Percentiles rank a stretch among this genome's conserved stretches.
Conservation (phyloP, 768 basidiomycete genomes). For the Suillus bovinus region DNA sequence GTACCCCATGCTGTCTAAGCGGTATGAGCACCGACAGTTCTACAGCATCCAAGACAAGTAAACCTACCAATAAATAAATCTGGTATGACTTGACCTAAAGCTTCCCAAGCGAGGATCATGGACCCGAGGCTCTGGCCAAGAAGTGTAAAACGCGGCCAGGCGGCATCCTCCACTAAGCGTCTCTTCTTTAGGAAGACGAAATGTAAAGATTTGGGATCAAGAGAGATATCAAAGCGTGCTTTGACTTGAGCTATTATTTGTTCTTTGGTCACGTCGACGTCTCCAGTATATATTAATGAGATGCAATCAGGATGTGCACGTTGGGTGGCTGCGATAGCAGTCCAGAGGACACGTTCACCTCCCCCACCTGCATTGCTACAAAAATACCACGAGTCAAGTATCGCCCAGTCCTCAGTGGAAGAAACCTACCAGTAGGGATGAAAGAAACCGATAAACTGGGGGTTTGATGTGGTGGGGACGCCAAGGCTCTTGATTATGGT, state of each 20-base stretch:
- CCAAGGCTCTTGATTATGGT: conserved; percentile 23
- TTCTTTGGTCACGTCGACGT: conserved; percentile 75
- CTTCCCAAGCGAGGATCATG: conserved; percentile 81
- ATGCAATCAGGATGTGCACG: conserved; percentile 62
- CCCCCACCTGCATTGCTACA: conserved; percentile 93
- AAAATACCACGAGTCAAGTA: conserved; percentile 35
- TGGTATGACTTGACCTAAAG: conserved; percentile 74
- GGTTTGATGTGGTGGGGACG: conserved; percentile 2
- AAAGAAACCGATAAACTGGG: conserved; percentile 69
- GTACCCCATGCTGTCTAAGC: conserved; percentile 94
- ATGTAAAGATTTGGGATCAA: conserved; percentile 64
- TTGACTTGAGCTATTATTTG: conserved; percentile 82
- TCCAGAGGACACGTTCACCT: conserved; percentile 95
- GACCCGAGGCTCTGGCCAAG: conserved; percentile 91
- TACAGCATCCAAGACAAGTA: background rate
- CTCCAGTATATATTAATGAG: conserved; percentile 88
- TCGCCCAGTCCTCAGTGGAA: background rate
- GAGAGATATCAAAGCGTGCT: conserved; percentile 78
- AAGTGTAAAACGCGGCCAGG: conserved; percentile 91
- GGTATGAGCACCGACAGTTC: conserved; percentile 12
- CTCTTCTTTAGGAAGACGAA: conserved; percentile 82
- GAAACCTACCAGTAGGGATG: conserved; percentile 89
- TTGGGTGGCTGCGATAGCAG: conserved; percentile 79
- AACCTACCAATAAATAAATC: conserved; percentile 86
- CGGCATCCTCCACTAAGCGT: conserved; percentile 71